Base-by-base conservation (phyloP, 2,329 filamentous ascomycete genomes). In the Colletotrichum orbiculare region DNA sequence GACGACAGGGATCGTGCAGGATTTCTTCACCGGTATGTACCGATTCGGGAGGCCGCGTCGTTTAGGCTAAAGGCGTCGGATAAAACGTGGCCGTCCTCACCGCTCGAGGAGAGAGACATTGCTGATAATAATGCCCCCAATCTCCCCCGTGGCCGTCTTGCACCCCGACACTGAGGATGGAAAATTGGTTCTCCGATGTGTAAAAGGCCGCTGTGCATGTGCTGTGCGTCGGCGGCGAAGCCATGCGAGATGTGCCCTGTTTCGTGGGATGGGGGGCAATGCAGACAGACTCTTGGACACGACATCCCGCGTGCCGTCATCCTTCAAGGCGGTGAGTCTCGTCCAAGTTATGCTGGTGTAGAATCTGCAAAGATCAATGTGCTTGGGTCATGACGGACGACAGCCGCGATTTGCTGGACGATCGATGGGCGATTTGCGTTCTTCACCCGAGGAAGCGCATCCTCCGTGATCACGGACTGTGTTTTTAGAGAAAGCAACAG, bases 61-160 rank as follows among this genome's bases (percentile, higher is more conserved):
- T 57, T 62, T 54, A 65, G 62, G 52, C 62, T 65, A 54, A 65
- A 65, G 8, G 37, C 52, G 17, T 12, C 58, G 62, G 46, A 53
- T 47, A 65, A 60, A 49, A 38, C 41, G 41, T 33, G 37, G 50
- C 52, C 47, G 13, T 38, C 38, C 35, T 65, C 52, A 57, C 41
- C 62, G 58, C 45, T 47, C 42, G 47, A 33, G 6, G 38, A 34
- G n/a, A 17, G 17, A 11, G 48, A 15, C 15, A 52, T 17, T n/a
- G 10, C 8, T 11, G 17, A n/a, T 12, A 34, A 4, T 12, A 25
- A 15, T 34, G 39, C 25, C n/a, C 15, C 47, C n/a, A 13, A 15
- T 37, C 45, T 13, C 37, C 13, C 9, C 25, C 5, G 25, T 25
- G 25, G 25, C 25, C 25, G 25, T 25, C 25, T 1, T 1, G 25